Evolutionary conservation across 805 yeast genomes (phyloP), one percentile per base, ranked within the genome.

Genomic region (Jamesozyma gamospora): DNA sequence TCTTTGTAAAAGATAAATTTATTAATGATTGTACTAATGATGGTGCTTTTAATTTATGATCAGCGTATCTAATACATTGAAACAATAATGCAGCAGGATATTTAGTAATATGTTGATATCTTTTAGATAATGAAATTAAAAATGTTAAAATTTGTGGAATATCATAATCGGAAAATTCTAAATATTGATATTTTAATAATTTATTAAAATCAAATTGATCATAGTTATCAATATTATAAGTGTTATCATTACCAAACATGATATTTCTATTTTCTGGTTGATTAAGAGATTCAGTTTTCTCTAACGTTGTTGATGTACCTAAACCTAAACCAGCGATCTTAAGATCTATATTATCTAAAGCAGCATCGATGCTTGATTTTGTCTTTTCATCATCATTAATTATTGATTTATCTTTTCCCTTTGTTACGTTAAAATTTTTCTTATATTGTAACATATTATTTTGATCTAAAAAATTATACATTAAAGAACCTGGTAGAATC

Each of bases 61-160:
- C 78, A 1, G 86, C 75, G 51, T 77, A 82, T 48, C 90, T 63
- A n/a, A 81, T 56, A 52, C 82, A 71, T 55, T 82, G 90, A 49
- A 70, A 82, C 0, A 80, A 60, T 5, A 81, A 68, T 1, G 83
- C 76, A 0, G 92, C 87, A 0, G 90, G 86, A 18, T 75, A 62
- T 6, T 67, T 60, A 0, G 68, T 63, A 28, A 61, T 59, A 32
- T 66, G 68, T 7, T 72, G 69, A 46, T 73, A 71, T 36, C 66
- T 61, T 17, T 76, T 77, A 10, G 81, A 80, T 52, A 72, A 70
- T n/a, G 66, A 65, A 17, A 84, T 59, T 14, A 88, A 74, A 37
- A 73, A 62, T 41, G 71, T 67, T 19, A 87, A 66, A 33, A 88
- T 77, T 52, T 82, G 87, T 0, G 95, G 94, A 26, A 83, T 77